A percentile compares a stretch with the other conserved stretches of the same genome.
Evolutionary conservation across 352 stramenopile genomes (phyloP).

Genomic region (Globisporangium iwayamae): DNA sequence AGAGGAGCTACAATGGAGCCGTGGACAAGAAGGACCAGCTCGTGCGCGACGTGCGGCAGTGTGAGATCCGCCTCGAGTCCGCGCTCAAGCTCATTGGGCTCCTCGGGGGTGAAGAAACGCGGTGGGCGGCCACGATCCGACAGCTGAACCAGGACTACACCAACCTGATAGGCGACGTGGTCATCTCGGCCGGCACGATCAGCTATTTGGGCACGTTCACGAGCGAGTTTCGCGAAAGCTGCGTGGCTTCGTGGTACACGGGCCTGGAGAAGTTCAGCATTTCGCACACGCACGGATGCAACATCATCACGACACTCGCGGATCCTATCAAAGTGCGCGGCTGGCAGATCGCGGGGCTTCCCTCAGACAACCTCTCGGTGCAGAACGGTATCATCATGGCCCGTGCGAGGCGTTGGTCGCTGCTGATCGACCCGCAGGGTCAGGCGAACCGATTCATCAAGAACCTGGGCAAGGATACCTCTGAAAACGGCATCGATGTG

Average conservation of each 20-base stretch:
- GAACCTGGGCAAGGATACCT: conserved; percentile 85
- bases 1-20: conserved; percentile 83
- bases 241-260: conserved; percentile 82
- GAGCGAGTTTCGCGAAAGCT: conserved; percentile 87
- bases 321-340: conserved; percentile 88
- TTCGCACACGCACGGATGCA: conserved; percentile 80
- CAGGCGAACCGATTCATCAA: conserved; percentile 94
- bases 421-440: conserved; percentile 91
- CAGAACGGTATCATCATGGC: conserved; percentile 94
- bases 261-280: conserved; percentile 68
- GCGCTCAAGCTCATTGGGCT: conserved; percentile 89
- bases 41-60: conserved; percentile 72
- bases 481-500: conserved; percentile 82
- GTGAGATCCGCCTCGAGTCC: conserved; percentile 85
- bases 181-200: conserved; percentile 91
- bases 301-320: conserved; percentile 86
- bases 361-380: conserved; percentile 87
- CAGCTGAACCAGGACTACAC: conserved; percentile 77
- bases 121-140: conserved; percentile 84
- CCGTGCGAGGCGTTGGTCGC: conserved; percentile 82
- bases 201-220: conserved; percentile 94
- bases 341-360: conserved; percentile 91
- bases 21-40: conserved; percentile 89
- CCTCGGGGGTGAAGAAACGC: conserved; percentile 86
- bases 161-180: conserved; percentile 90